Evolutionary conservation across 306 rosid species (phyloP).

Genomic region (Glycine tomentella): DNA sequence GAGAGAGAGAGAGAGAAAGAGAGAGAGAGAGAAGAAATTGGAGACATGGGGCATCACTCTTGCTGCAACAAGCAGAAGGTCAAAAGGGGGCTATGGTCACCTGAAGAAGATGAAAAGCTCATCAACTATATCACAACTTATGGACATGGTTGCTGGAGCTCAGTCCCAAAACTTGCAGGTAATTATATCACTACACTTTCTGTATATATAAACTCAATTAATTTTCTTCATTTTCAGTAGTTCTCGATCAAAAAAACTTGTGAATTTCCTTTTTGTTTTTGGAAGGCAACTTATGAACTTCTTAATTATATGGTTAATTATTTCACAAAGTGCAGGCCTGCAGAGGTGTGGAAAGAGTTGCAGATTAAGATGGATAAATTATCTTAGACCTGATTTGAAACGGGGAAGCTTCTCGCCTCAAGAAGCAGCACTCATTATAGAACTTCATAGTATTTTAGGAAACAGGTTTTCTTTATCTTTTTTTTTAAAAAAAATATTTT

Average conservation of each 20-base stretch:
- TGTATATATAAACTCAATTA: background rate
- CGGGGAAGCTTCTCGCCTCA: constrained; percentile 94
- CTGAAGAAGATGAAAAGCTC: constrained; percentile 98
- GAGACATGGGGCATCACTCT: constrained; percentile 85
- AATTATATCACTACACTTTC: background rate
- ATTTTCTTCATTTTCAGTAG: too few relatives aligned
- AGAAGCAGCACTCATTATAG: constrained; percentile 92
- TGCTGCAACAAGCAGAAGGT: constrained; percentile 99
- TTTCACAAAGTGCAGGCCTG: constrained; percentile 52
- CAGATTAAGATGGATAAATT: constrained; percentile 95
- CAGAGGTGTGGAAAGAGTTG: constrained; percentile 98
- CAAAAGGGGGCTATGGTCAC: constrained; percentile 98
- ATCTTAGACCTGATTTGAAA: constrained; percentile 94
- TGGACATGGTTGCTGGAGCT: constrained; percentile 99
- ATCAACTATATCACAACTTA: constrained; percentile 82
- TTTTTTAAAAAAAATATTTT: too few relatives aligned
- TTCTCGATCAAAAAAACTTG: too few relatives aligned
- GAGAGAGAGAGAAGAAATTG: background rate
- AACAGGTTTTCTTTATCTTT: constrained; percentile 58
- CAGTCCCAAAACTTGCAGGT: constrained; percentile 97
- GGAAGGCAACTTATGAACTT: background rate
- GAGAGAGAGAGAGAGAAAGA: too few relatives aligned
- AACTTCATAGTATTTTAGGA: constrained; percentile 92
- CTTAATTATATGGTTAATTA: background rate
- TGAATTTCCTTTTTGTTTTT: background rate